Conservation (phyloP, 768 basidiomycete species). For the Lactifluus piperatus region DNA sequence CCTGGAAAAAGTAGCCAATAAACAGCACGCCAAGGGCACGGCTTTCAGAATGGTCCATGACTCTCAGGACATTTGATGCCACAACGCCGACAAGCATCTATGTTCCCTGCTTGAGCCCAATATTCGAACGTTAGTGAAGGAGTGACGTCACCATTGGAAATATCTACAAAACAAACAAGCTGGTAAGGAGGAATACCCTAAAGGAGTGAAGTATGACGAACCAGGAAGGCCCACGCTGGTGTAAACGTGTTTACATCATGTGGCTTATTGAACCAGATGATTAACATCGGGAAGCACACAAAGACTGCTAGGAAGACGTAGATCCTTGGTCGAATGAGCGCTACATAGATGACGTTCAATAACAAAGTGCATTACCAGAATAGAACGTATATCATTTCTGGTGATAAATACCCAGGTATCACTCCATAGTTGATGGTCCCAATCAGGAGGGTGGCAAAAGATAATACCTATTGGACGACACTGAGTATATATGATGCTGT, state of each 20-base stretch:
- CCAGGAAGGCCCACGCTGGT: constrained; percentile 32
- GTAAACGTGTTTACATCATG: constrained; percentile 36
- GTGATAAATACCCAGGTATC: constrained; percentile 30
- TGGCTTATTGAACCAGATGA: constrained; percentile 42
- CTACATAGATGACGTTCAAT: neutral
- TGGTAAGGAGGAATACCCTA: neutral
- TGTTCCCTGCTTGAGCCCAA: neutral
- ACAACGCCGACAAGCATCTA: constrained; percentile 43
- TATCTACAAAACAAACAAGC: constrained; percentile 21
- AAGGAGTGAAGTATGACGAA: constrained; percentile 20
- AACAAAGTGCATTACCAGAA: constrained; percentile 31
- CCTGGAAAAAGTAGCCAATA: constrained; percentile 42
- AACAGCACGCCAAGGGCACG: constrained; percentile 36
- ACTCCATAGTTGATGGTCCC: constrained; percentile 40
- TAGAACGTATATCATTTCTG: constrained; percentile 32
- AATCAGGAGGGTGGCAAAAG: constrained; percentile 42
- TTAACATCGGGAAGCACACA: constrained; percentile 39
- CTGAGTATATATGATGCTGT: neutral
- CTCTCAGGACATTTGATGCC: constrained; percentile 35
- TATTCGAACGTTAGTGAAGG: neutral
- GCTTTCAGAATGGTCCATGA: constrained; percentile 29
- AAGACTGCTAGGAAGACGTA: constrained; percentile 33
- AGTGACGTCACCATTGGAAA: constrained; percentile 26
- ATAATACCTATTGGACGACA: constrained; percentile 30
- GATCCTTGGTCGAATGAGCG: constrained; percentile 27